phyloP scores from a whole-genome alignment of 2,329 filamentous ascomycete genomes.

The Drechslera avenae region DNA sequence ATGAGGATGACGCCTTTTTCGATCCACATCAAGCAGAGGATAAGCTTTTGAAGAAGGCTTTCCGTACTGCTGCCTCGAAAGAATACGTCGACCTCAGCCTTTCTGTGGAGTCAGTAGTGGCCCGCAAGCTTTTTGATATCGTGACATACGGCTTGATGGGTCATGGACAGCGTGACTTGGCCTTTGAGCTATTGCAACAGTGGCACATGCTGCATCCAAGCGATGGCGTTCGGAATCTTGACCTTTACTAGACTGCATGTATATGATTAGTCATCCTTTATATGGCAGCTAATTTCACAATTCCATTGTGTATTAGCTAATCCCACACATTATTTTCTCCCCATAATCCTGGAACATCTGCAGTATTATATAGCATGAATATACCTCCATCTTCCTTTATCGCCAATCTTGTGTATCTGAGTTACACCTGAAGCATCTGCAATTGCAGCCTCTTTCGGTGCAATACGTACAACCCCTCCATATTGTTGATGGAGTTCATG shows the following conservation, averaged over 20 bases:
- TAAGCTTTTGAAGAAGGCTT: background rate
- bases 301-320: too few relatives aligned
- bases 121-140: constrained; percentile 3
- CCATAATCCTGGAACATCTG: too few relatives aligned
- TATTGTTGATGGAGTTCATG: constrained; percentile 40
- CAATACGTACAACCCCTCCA: constrained; percentile 34
- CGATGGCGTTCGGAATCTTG: background rate
- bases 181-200: background rate
- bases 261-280: too few relatives aligned
- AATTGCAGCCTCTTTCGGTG: constrained; percentile 31
- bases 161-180: background rate
- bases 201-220: constrained; percentile 1
- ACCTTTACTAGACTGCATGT: too few relatives aligned
- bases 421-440: constrained; percentile 25
- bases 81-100: background rate
- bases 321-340: too few relatives aligned
- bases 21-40: background rate
- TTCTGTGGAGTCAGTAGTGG: background rate
- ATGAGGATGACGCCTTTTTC: background rate
- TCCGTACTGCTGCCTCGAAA: background rate
- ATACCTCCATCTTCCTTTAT: background rate
- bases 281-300: too few relatives aligned
- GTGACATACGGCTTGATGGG: background rate
- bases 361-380: too few relatives aligned
- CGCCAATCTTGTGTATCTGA: constrained; percentile 44